Evolutionary conservation across 805 yeast species (phyloP).

Genomic region (Barnettozyma salicaria): DNA sequence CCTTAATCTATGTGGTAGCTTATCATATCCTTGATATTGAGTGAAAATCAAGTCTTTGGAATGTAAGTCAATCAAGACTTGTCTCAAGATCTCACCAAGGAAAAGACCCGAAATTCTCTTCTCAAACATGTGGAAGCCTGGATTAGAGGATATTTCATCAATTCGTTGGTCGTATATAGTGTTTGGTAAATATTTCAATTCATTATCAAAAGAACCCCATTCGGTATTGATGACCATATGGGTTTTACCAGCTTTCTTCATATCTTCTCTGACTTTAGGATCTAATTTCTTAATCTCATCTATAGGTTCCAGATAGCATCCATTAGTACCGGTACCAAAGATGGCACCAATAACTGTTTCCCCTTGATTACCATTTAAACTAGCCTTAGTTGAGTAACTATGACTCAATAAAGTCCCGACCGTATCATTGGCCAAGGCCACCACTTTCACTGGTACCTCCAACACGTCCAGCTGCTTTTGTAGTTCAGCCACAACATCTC

Average conservation of each 20-base stretch:
- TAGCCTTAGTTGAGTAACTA: constrained; percentile 62
- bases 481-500: constrained; percentile 69
- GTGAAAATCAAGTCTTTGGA: constrained; percentile 50
- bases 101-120: constrained; percentile 91
- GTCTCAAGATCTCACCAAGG: constrained; percentile 83
- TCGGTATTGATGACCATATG: constrained; percentile 92
- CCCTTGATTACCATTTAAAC: constrained; percentile 54
- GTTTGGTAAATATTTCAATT: constrained; percentile 63
- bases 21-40: constrained; percentile 40
- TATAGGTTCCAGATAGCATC: constrained; percentile 81
- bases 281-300: constrained; percentile 70
- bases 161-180: constrained; percentile 71
- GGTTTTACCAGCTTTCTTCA: constrained; percentile 39
- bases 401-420: constrained; percentile 90
- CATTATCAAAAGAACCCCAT: constrained; percentile 97
- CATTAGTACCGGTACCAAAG: constrained; percentile 97
- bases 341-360: constrained; percentile 84
- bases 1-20: constrained; percentile 52
- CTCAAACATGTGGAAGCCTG: constrained; percentile 87
- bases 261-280: constrained; percentile 33
- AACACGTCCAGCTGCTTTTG: constrained; percentile 62
- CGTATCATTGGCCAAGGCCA: constrained; percentile 92
- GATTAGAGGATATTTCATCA: constrained; percentile 71
- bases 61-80: constrained; percentile 63
- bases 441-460: constrained; percentile 61